Conservation (phyloP, 2,329 filamentous ascomycete species). For the Fusarium siculi region DNA sequence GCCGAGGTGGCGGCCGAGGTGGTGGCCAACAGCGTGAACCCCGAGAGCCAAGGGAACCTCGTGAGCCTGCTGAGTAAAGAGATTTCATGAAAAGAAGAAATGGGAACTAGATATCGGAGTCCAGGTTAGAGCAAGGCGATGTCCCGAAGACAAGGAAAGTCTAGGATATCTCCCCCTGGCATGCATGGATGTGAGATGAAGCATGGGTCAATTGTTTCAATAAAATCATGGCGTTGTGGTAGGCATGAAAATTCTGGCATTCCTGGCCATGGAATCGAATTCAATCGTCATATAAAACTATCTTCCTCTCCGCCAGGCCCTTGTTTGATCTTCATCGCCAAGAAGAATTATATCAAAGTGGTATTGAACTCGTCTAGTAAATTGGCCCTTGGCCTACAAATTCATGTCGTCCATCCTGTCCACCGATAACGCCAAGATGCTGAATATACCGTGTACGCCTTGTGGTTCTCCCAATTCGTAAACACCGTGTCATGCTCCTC, state of each 20-base stretch:
- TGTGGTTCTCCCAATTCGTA: slow-evolving; percentile 39
- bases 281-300: slow-evolving; percentile 48
- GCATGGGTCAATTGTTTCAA: slow-evolving; percentile 49
- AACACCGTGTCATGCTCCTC: slow-evolving; percentile 46
- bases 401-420: slow-evolving; percentile 49
- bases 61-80: slow-evolving; percentile 50
- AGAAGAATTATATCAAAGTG: slow-evolving; percentile 41
- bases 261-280: slow-evolving; percentile 49
- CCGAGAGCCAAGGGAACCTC: slow-evolving; percentile 61
- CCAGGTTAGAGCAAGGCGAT: slow-evolving; percentile 38
- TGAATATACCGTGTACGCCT: slow-evolving; percentile 52
- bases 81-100: slow-evolving; percentile 20
- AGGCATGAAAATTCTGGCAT: slow-evolving; percentile 48
- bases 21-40: slow-evolving; percentile 61
- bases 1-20: slow-evolving; percentile 62
- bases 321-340: slow-evolving; percentile 3
- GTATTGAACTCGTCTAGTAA: slow-evolving; percentile 47
- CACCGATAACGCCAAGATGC: slow-evolving; percentile 55
- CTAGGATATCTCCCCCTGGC: slow-evolving; percentile 39
- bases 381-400: slow-evolving; percentile 44
- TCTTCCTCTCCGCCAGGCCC: not conserved
- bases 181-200: slow-evolving; percentile 44
- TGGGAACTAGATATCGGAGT: slow-evolving; percentile 32
- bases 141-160: slow-evolving; percentile 36
- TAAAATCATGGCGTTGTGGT: slow-evolving; percentile 54